These are phyloP conservation scores for Podosphaera fusca DNA, from an alignment of 2,329 filamentous ascomycete species.

Conservation along the genomic window DNA sequence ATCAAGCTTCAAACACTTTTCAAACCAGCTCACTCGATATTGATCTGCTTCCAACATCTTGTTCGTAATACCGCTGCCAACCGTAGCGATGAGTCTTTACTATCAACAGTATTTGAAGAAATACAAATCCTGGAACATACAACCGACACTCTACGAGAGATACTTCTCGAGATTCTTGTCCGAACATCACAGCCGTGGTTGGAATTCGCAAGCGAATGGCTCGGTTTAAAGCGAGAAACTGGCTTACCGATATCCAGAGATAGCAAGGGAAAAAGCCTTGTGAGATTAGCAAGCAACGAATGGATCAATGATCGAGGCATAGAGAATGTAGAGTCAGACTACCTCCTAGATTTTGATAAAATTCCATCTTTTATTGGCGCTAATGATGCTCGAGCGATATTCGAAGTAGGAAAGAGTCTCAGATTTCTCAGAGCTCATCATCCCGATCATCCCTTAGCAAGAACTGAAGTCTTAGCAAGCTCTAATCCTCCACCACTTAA, in stretches of 20 bases:
- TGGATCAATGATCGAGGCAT: conserved; percentile 35
- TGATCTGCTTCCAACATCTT: conserved; percentile 15
- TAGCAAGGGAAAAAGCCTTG: conserved; percentile 29
- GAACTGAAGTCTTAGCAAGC: conserved; percentile 22
- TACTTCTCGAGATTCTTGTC: conserved; percentile 43
- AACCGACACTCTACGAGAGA: conserved; percentile 33
- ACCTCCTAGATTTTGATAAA: conserved; percentile 35
- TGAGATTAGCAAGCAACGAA: conserved; percentile 30
- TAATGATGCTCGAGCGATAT: conserved; percentile 49
- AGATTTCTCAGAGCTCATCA: conserved; percentile 49
- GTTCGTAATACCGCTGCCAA: conserved; percentile 12
- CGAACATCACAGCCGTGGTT: conserved; percentile 43
- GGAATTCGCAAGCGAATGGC: conserved; percentile 47
- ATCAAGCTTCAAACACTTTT: conserved; percentile 16
- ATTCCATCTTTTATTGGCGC: conserved; percentile 49
- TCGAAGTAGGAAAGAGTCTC: conserved; percentile 57
- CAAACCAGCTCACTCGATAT: conserved; percentile 12
- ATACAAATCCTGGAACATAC: conserved; percentile 40
- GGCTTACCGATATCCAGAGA: conserved; percentile 28
- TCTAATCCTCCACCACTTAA: conserved; percentile 32
- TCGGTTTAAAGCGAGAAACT: conserved; percentile 39
- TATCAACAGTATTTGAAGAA: conserved; percentile 37
- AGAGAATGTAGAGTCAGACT: conserved; percentile 34
- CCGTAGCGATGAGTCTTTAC: conserved; percentile 32
- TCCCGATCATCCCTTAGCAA: conserved; percentile 43